A percentile compares a stretch with the other conserved stretches of the same genome.
Evolutionary conservation across 768 basidiomycete species (phyloP).

Genomic region (Termitomyces bulborhizus): DNA sequence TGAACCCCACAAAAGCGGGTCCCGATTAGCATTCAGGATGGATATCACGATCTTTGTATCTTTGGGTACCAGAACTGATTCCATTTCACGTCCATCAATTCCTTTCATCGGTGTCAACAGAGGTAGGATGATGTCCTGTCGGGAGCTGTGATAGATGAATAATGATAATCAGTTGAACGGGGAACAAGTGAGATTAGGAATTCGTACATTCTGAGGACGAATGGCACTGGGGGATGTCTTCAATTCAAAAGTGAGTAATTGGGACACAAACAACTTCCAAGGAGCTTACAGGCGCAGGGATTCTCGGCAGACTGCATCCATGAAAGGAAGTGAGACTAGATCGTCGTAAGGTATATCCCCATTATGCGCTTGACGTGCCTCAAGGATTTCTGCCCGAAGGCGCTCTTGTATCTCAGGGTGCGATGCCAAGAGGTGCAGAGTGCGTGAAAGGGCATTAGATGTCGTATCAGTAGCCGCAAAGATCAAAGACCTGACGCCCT

Average conservation of each 20-base stretch:
- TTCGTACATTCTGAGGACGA: slow-evolving; percentile 12
- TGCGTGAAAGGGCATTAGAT: slow-evolving; percentile 23
- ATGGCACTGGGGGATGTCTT: slow-evolving; percentile 13
- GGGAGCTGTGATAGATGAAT: neutral
- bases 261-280: neutral
- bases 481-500: slow-evolving; percentile 13
- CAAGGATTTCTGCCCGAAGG: slow-evolving; percentile 32
- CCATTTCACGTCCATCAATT: slow-evolving; percentile 10
- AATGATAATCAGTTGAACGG: neutral
- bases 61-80: slow-evolving; percentile 19
- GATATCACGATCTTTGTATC: slow-evolving; percentile 8
- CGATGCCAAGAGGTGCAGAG: slow-evolving; percentile 21
- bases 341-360: slow-evolving; percentile 14
- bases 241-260: neutral
- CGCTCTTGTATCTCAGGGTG: slow-evolving; percentile 26
- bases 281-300: slow-evolving; percentile 15
- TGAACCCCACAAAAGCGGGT: neutral
- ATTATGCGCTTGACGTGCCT: slow-evolving; percentile 9
- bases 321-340: slow-evolving; percentile 16
- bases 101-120: neutral
- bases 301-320: slow-evolving; percentile 18
- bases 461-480: slow-evolving; percentile 31
- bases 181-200: neutral
- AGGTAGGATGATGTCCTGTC: neutral
- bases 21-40: neutral